Evolutionary conservation across 352 stramenopile species (phyloP).

Genomic region (Phytophthora tubulina): DNA sequence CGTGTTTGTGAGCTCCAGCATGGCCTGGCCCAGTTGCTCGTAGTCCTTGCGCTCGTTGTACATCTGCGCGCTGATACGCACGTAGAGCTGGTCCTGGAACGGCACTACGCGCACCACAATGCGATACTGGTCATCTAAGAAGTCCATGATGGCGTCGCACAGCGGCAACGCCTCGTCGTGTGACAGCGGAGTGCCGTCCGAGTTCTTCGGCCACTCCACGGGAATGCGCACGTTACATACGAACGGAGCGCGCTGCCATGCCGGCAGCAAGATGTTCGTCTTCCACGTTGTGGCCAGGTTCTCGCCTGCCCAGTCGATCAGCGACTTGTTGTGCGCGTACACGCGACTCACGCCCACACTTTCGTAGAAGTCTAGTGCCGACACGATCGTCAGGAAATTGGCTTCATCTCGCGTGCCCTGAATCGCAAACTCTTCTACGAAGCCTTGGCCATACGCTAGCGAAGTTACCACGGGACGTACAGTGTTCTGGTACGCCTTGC

Average conservation of each 20-base stretch:
- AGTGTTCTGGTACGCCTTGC: constrained; percentile 78
- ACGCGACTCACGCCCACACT: constrained; percentile 79
- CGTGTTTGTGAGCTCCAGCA: constrained; percentile 79
- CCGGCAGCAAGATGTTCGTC: constrained; percentile 73
- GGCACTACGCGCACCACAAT: constrained; percentile 75
- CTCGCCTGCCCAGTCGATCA: constrained; percentile 86
- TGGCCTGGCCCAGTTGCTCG: constrained; percentile 75
- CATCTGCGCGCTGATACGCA: constrained; percentile 86
- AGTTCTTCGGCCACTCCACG: constrained; percentile 65
- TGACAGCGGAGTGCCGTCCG: constrained; percentile 56
- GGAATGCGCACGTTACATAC: constrained; percentile 84
- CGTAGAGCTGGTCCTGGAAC: constrained; percentile 78
- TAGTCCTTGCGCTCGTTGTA: constrained; percentile 89
- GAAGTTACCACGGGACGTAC: constrained; percentile 86
- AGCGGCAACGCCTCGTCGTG: constrained; percentile 69
- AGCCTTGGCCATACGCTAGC: constrained; percentile 81
- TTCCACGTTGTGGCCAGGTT: constrained; percentile 80
- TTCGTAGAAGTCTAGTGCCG: constrained; percentile 87
- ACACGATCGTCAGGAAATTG: constrained; percentile 86
- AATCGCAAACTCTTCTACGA: constrained; percentile 87
- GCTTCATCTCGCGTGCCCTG: constrained; percentile 86
- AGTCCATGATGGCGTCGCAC: constrained; percentile 85
- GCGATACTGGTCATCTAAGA: constrained; percentile 76
- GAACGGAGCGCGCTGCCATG: constrained; percentile 86
- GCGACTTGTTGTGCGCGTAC: constrained; percentile 82